Conservation (phyloP, 495 filamentous ascomycete species). For the Paragyromitra xinjiangensis region DNA sequence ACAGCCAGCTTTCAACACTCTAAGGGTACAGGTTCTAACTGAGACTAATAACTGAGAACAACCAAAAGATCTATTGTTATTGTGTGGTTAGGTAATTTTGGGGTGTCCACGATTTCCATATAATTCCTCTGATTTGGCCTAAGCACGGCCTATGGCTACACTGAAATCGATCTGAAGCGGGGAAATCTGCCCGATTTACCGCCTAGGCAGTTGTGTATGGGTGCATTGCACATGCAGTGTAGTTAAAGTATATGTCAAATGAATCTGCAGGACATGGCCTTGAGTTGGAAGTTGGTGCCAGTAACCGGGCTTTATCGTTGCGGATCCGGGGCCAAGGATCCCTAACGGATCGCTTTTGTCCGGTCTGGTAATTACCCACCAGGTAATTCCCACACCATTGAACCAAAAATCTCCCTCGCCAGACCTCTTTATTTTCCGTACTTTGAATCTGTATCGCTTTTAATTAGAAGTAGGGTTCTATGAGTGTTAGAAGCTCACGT, state of each 20-base stretch:
- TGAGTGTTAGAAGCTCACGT: neutral
- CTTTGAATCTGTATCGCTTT: neutral
- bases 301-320: conserved; percentile 35
- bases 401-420: neutral
- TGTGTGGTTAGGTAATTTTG: too few relatives aligned
- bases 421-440: neutral
- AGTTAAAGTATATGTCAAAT: conserved; percentile 4
- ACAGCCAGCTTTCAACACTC: neutral
- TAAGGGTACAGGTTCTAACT: neutral
- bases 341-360: conserved; percentile 15
- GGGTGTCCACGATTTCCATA: neutral
- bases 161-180: conserved; percentile 4
- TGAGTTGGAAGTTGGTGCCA: conserved; percentile 32
- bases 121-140: conserved; percentile 3
- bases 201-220: conserved; percentile 10
- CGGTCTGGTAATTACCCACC: conserved; percentile 7
- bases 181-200: conserved; percentile 32
- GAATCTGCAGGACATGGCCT: neutral
- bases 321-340: conserved; percentile 33
- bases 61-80: neutral
- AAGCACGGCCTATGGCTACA: conserved; percentile 1
- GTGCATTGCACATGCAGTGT: conserved; percentile 23
- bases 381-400: conserved; percentile 14
- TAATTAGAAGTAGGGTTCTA: neutral
- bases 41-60: neutral